Evolutionary conservation across 768 basidiomycete genomes (phyloP).

Genomic region (Mycena amicta): DNA sequence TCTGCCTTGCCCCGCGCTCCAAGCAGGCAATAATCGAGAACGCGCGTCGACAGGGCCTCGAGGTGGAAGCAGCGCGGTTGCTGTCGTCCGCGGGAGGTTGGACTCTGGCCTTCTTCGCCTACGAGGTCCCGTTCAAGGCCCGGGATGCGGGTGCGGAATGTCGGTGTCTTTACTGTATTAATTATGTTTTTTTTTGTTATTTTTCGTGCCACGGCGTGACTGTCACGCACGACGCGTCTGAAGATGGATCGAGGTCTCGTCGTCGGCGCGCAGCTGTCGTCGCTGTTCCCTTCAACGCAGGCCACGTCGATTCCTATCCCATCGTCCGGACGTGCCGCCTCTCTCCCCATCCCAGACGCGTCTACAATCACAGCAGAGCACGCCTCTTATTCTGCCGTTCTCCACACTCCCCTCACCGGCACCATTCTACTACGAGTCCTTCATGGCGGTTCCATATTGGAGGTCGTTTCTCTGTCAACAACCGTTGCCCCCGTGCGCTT

Average conservation of each 20-base stretch:
- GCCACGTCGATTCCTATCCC: conserved; percentile 56
- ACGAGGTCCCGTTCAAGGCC: no score
- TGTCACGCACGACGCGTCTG: conserved; percentile 1
- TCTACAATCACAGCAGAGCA: conserved; percentile 66
- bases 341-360: conserved; percentile 46
- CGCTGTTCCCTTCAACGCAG: conserved; percentile 56
- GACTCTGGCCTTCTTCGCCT: no score
- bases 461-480: conserved; percentile 74
- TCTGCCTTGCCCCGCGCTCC: neutral
- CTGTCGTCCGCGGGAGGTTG: neutral
- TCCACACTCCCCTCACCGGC: conserved; percentile 60
- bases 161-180: no score
- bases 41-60: neutral
- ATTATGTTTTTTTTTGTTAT: neutral
- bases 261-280: conserved; percentile 64
- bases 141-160: no score
- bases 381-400: conserved; percentile 63
- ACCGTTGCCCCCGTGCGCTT: conserved; percentile 71
- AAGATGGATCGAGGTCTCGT: conserved; percentile 45
- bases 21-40: no score
- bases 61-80: neutral
- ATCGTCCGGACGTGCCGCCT: conserved; percentile 58
- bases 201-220: no score
- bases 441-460: conserved; percentile 72
- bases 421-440: conserved; percentile 74